Base-by-base conservation (phyloP, 2,329 filamentous ascomycete genomes). In the Conoideocrella luteorostrata region DNA sequence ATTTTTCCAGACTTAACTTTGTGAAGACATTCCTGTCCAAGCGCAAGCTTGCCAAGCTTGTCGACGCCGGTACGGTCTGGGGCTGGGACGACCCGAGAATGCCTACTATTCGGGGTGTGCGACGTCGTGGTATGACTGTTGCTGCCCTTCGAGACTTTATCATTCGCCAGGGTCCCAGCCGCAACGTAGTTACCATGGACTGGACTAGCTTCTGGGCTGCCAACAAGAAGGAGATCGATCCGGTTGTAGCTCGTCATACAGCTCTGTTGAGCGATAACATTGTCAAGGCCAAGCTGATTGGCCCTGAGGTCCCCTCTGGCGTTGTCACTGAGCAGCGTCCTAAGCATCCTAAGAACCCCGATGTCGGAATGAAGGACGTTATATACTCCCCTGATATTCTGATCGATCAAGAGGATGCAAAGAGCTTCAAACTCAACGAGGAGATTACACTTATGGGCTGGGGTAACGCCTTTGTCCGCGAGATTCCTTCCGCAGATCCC, bases 391-490 rank as follows among this genome's bases (percentile, higher is more conserved):
- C 77, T 45, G 76, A 82, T 49, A 72, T 96, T 52, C 71, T 93
- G 48, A 70, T 97, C 41, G 91, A 96, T 61, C 91, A 96, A 66
- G 85, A 76, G 36, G 91, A 97, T 56, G 88, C 84, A 49, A 83
- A 84, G 62, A 77, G 77, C 21, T 94, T 96, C 68, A 84, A 80
- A 55, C 75, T 84, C 47, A 82, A 84, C 59, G 91, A 97, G 70
- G 90, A 96, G 65, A 87, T 97, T 56, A 96, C 91, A 0, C 75
- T 96, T 33, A 96, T 96, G 91, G 86, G 86, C 63, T 97, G 91
- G 91, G 93, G 91, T 55, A 94, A 95, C 58, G 88, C 86, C 11
- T 78, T 89, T 52, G 85, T 93, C 20, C 78, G 82, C 44, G 79
- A 81, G 47, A 79, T 88, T 49, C 71, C 77, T 38, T 65, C 69